Conservation (phyloP, 129 eudicot species). For the Chrysanthemum seticuspe region DNA sequence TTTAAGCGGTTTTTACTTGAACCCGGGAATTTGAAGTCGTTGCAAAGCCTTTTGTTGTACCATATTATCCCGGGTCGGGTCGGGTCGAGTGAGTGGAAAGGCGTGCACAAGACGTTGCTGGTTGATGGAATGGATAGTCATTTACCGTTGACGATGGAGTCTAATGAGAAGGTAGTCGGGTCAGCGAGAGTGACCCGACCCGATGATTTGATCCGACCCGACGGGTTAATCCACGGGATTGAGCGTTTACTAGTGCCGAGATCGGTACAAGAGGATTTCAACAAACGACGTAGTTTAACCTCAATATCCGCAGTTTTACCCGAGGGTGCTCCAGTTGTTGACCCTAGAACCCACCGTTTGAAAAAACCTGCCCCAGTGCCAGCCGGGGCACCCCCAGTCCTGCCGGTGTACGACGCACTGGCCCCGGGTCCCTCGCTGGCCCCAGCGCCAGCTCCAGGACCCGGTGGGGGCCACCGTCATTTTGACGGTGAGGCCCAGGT, state of each 20-base stretch:
- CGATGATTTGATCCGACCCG: slow-evolving; percentile 69
- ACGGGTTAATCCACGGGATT: slow-evolving; percentile 91
- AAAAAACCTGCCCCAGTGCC: slow-evolving; percentile 54
- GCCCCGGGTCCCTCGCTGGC: slow-evolving; percentile 95
- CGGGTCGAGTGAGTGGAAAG: slow-evolving; percentile 62
- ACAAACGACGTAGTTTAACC: slow-evolving; percentile 59
- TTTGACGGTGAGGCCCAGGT: slow-evolving; percentile 88
- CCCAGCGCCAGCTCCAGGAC: slow-evolving; percentile 99
- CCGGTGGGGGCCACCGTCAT: slow-evolving; percentile 79
- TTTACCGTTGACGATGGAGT: slow-evolving; percentile 22
- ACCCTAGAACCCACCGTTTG: slow-evolving; percentile 70
- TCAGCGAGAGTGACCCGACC: slow-evolving; percentile 50
- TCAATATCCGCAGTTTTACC: slow-evolving; percentile 90
- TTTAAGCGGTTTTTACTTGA: slow-evolving; percentile 80
- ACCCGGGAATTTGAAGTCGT: slow-evolving; percentile 69
- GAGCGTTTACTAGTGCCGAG: slow-evolving; percentile 66
- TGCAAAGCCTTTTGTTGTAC: slow-evolving; percentile 60
- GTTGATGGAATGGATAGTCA: slow-evolving; percentile 18
- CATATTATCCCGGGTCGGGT: slow-evolving; percentile 79
- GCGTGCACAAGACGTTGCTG: slow-evolving; percentile 42
- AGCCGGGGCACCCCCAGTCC: slow-evolving; percentile 67
- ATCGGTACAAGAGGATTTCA: slow-evolving; percentile 83
- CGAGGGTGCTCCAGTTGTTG: slow-evolving; percentile 89
- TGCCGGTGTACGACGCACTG: slow-evolving; percentile 72
- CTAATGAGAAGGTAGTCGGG: slow-evolving; percentile 48